Evolutionary conservation across 106 monocot genomes (phyloP).

Genomic region (Allium sativum): DNA sequence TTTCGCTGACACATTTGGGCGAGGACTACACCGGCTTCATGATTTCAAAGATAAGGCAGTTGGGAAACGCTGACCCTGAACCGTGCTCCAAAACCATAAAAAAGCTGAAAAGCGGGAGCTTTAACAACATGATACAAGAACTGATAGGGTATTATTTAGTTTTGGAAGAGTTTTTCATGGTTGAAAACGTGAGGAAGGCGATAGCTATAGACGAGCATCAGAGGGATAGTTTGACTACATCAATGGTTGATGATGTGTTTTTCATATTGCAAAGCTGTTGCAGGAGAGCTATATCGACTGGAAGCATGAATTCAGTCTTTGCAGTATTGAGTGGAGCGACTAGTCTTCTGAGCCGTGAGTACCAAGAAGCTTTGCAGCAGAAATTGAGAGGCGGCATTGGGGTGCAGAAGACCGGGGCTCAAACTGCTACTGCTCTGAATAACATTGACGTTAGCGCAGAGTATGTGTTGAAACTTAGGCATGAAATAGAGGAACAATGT

Average conservation of each 20-base stretch:
- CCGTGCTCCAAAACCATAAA: conserved; percentile 56
- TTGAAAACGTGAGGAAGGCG: conserved; percentile 97
- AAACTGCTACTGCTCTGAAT: conserved; percentile 84
- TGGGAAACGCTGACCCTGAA: conserved; percentile 59
- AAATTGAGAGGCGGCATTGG: conserved; percentile 81
- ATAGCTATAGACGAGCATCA: conserved; percentile 78
- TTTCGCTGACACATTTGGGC: conserved; percentile 76
- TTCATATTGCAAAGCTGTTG: conserved; percentile 95
- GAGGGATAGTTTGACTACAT: conserved; percentile 69
- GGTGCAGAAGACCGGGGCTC: conserved; percentile 75
- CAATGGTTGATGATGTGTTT: conserved; percentile 96
- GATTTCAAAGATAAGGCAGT: conserved; percentile 69
- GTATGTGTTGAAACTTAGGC: conserved; percentile 78
- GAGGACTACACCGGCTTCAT: conserved; percentile 97
- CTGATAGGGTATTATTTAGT: conserved; percentile 90
- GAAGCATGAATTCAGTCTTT: conserved; percentile 77
- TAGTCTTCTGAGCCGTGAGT: conserved; percentile 77
- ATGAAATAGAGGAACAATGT: conserved; percentile 93
- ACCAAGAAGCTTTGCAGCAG: conserved; percentile 83
- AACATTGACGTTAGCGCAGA: conserved; percentile 91
- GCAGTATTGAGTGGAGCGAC: conserved; percentile 68
- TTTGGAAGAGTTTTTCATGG: conserved; percentile 97
- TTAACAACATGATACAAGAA: conserved; percentile 73
- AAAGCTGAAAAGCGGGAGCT: conserved; percentile 65
- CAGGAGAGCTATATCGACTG: conserved; percentile 78